Base-by-base conservation (phyloP, 345 rosid genomes). In the Eucalyptus cloeziana region DNA sequence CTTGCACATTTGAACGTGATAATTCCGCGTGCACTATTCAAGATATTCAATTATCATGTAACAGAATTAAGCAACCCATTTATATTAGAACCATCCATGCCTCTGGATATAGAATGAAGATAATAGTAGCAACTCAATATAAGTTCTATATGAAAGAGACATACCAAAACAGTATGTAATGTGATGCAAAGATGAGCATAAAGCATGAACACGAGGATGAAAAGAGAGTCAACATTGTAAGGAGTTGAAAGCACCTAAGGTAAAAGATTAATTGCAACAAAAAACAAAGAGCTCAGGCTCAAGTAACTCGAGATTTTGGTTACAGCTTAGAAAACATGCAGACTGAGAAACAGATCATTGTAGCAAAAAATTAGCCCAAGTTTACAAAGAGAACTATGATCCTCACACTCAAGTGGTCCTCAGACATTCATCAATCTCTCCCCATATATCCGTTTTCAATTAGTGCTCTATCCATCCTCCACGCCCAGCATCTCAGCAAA, bases 221-320 rank as follows among this genome's bases (percentile, higher is more conserved):
- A 76, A 37, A 76, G 83, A 37, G 83, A 37, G 15, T 86, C 62
- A 49, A 86, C 52, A 54, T 49, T n/a, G 50, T 6, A 33, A 86
- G 25, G 52, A 54, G 40, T 85, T 86, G 92, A 37, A 69, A 89
- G 85, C 76, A 88, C 90, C 92, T 88, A 94, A 94, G 91, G 92
- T 93, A 94, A 94, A 93, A 92, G 89, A 89, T 94, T 94, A 93
- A 90, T 93, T 93, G 96, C 94, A 92, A 86, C 92, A 94, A 95
- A 94, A 93, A 93, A 96, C 96, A 96, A 86, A 69, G 92, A 92
- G 91, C 89, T 91, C 93, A 92, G 92, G 92, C 93, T 93, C 94
- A 93, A 92, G 90, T 94, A 95, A 91, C 94, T 92, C 86, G 88
- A 92, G 95, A 21, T 37, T 71, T 71, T 37, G 83, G 94, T 91